Evolutionary conservation across 495 filamentous ascomycete species (phyloP), one percentile per base, ranked within the genome.

Genomic region (Apodospora peruviana): DNA sequence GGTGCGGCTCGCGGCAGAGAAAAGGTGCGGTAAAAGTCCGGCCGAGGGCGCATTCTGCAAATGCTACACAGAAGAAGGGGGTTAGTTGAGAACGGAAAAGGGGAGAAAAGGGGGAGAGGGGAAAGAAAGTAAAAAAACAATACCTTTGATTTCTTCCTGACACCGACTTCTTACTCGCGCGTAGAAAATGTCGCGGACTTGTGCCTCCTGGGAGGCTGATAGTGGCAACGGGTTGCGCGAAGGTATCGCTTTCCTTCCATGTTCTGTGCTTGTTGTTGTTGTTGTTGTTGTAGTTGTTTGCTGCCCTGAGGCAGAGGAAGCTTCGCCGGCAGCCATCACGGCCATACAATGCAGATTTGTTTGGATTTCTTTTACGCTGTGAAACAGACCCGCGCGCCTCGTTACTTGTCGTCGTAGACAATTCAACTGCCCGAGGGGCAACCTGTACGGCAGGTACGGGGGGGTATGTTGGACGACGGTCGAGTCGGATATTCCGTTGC

Each of bases 181-280:
- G 71, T 96, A 85, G 65, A 90, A 98, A 22, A 96, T 67, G 54
- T 94, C 84, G 43, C 88, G 81, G 39, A 98, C 90, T 73, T 95
- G 88, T 32, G 84, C 76, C 71, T 98, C 93, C 65, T 98, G 93
- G 8, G 84, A 74, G 4, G 94, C 84, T 40, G 91, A 95, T 41
- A 98, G 79, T n/a, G 94, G 93, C 40, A 95, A 71, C 2, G 93
- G 93, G 62, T 94, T 96, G 55, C 81, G 79, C 0, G 83, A 80
- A 3, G 80, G 76, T 61, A 84, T 68, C 12, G n/a, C 2, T 11
- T 18, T n/a, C n/a, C 11, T 17, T 44, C 5, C 23, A 7, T 43
- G 21, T 25, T 8, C 41, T 25, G 17, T 19, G 4, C 12, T 18
- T 19, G 16, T 16, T 25, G 21, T 23, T 25, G 18, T 10, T 42